phyloP scores from a whole-genome alignment of 2,329 filamentous ascomycete species.

The Claviceps fusiformis region DNA sequence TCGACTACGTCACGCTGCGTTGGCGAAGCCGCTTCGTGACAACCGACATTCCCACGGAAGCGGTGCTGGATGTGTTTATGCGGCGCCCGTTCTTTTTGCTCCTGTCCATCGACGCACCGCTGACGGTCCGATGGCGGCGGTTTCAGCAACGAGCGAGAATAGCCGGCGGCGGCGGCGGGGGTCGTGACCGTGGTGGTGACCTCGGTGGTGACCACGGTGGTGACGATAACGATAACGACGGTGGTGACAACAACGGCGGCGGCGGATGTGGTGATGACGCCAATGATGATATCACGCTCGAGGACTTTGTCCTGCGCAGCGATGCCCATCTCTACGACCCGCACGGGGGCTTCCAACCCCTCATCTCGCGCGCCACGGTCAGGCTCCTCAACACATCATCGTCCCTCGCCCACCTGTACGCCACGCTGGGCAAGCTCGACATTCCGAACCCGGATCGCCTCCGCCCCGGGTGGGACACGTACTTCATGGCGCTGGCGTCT shows the following conservation, averaged over 20 bases:
- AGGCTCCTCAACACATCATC: conserved; percentile 75
- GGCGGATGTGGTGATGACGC: neutral
- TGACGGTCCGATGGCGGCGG: conserved; percentile 70
- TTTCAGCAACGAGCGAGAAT: conserved; percentile 35
- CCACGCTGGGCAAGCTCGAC: conserved; percentile 59
- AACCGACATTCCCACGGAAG: conserved; percentile 64
- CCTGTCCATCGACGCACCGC: conserved; percentile 79
- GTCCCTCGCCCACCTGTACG: conserved; percentile 56
- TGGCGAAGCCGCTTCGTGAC: conserved; percentile 82
- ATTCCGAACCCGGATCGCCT: conserved; percentile 67
- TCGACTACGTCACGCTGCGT: conserved; percentile 72
- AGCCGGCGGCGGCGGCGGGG: conserved; percentile 6
- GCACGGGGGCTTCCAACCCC: conserved; percentile 50
- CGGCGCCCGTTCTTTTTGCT: conserved; percentile 86
- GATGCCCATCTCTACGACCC: conserved; percentile 67
- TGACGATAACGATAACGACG: too few species aligned
- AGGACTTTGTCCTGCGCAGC: conserved; percentile 41
- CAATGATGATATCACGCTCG: conserved; percentile 27
- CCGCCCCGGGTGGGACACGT: conserved; percentile 86
- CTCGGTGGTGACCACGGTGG: neutral
- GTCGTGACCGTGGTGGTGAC: neutral
- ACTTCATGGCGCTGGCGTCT: conserved; percentile 95
- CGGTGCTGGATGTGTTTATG: conserved; percentile 59
- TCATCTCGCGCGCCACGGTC: conserved; percentile 71
- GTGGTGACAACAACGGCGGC: conserved; percentile 8